Percentiles rank a stretch among this genome's conserved stretches.
Evolutionary conservation across 176 grass and related monocot genomes (phyloP).

Genomic region (Oropetium thomaeum): DNA sequence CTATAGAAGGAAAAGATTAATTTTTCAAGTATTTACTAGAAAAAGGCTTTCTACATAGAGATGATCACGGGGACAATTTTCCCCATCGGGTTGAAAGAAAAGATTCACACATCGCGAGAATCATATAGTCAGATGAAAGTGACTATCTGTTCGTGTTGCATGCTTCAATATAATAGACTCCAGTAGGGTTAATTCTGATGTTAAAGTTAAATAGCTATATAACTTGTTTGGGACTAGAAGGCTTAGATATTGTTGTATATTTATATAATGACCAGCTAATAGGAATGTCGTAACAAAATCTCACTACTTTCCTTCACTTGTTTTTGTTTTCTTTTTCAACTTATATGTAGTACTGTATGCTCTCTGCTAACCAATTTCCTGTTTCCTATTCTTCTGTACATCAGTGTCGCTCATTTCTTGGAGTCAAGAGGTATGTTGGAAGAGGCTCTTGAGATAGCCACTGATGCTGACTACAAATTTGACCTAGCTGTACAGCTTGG

Average conservation of each 20-base stretch:
- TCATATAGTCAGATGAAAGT: not conserved
- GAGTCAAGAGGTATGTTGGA: slow-evolving; percentile 97
- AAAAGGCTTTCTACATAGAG: no score
- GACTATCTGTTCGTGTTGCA: not conserved
- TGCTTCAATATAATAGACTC: not conserved
- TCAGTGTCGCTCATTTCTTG: slow-evolving; percentile 95
- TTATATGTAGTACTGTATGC: not conserved
- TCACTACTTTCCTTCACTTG: not conserved
- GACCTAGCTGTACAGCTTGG: slow-evolving; percentile 96
- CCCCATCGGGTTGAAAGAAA: no score
- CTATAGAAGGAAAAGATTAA: no score
- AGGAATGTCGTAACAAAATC: not conserved
- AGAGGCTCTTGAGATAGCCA: slow-evolving; percentile 97
- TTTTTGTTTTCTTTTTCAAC: slow-evolving; percentile 3
- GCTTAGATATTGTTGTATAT: no score
- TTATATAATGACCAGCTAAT: not conserved
- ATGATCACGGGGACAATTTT: no score
- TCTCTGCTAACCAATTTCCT: slow-evolving; percentile 10
- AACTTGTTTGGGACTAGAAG: no score
- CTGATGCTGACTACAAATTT: slow-evolving; percentile 95
- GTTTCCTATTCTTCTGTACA: slow-evolving; percentile 17
- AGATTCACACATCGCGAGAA: not conserved
- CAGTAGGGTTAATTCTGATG: not conserved
- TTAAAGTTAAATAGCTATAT: not conserved
- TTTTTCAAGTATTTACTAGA: no score